Conservation (phyloP, 2,329 filamentous ascomycete species). For the Cyphellophora europaea region DNA sequence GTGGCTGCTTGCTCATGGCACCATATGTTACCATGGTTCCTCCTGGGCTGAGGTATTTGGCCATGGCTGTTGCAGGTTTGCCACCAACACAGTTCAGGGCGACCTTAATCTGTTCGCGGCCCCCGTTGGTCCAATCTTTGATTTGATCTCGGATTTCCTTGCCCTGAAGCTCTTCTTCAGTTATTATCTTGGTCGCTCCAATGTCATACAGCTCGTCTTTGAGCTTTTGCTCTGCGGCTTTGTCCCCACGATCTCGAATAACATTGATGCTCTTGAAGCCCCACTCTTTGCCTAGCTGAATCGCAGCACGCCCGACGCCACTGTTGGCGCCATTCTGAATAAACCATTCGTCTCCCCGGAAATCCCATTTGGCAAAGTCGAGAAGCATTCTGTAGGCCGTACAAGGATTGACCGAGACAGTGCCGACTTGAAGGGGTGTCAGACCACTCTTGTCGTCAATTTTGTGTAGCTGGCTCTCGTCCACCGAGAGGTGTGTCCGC, state of each 20-base stretch:
- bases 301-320: constrained; percentile 81
- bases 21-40: constrained; percentile 87
- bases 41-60: constrained; percentile 60
- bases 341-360: constrained; percentile 78
- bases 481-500: constrained; percentile 76
- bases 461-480: constrained; percentile 53
- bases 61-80: constrained; percentile 67
- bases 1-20: constrained; percentile 83
- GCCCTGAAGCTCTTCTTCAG: constrained; percentile 46
- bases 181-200: constrained; percentile 55
- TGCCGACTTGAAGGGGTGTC: constrained; percentile 69
- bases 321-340: constrained; percentile 96
- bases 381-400: constrained; percentile 89
- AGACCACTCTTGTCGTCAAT: constrained; percentile 63
- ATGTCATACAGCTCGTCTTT: constrained; percentile 51
- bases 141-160: constrained; percentile 38
- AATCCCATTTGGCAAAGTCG: constrained; percentile 55
- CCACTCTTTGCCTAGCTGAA: constrained; percentile 80
- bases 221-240: constrained; percentile 46
- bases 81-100: constrained; percentile 93
- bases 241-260: constrained; percentile 61
- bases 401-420: constrained; percentile 84
- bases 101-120: constrained; percentile 62
- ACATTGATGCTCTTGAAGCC: constrained; percentile 87
- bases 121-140: constrained; percentile 61